These are phyloP conservation scores for Phytophthora palmivora DNA, from an alignment of 352 stramenopile genomes.

Conservation along the genomic window DNA sequence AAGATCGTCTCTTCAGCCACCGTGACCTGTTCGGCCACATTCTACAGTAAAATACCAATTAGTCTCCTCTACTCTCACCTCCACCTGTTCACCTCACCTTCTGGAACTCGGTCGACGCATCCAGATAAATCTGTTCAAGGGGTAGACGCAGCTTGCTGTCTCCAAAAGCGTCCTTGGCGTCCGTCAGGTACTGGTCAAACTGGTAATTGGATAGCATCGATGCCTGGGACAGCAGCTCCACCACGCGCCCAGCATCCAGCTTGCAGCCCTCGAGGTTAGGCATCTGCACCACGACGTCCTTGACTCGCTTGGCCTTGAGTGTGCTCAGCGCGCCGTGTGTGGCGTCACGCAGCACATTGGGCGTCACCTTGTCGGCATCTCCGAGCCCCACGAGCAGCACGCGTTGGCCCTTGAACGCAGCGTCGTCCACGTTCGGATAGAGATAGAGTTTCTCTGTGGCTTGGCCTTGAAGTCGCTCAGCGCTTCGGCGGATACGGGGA, in stretches of 20 bases:
- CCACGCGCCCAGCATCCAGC: constrained; percentile 50
- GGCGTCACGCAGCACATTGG: constrained; percentile 68
- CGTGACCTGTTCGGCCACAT: constrained; percentile 65
- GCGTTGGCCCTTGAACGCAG: constrained; percentile 47
- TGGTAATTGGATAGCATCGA: constrained; percentile 90
- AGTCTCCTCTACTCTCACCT: background rate
- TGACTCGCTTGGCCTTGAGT: constrained; percentile 59
- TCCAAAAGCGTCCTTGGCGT: constrained; percentile 59
- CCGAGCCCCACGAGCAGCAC: constrained; percentile 83
- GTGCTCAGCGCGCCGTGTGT: constrained; percentile 67
- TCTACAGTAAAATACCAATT: constrained; percentile 33
- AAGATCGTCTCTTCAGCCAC: constrained; percentile 88
- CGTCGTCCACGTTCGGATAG: constrained; percentile 62
- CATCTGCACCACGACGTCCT: constrained; percentile 63
- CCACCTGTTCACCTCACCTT: constrained; percentile 34
- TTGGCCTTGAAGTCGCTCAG: constrained; percentile 75
- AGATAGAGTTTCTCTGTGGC: constrained; percentile 72
- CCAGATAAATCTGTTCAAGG: constrained; percentile 70
- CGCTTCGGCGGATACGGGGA: constrained; percentile 65
- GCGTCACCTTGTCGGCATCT: constrained; percentile 66
- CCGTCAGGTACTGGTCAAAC: constrained; percentile 84
- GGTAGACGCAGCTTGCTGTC: constrained; percentile 74
- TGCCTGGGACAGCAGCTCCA: constrained; percentile 76
- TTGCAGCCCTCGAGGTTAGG: constrained; percentile 41
- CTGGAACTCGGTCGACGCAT: constrained; percentile 62